Evolutionary conservation across 768 basidiomycete genomes (phyloP), one percentile per base, ranked within the genome.

Genomic region (Leccinum uliginosum): DNA sequence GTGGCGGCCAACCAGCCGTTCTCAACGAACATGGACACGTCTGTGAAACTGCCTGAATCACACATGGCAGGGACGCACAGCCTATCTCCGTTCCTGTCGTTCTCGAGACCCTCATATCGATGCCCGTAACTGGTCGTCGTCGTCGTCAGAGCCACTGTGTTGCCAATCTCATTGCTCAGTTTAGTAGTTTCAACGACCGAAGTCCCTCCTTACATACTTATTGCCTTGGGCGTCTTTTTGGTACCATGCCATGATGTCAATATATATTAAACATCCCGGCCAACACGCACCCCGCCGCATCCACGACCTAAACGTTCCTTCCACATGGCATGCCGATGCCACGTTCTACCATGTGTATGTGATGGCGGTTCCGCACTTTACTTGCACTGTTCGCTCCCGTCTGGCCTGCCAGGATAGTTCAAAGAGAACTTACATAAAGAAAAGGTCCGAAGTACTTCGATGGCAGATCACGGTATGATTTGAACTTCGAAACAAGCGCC

Each of bases 61-160:
- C 57, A 46, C 57, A 59, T 21, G 57, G 55, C 17, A 34, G 43
- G 7, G 58, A 26, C 46, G 30, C 46, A 59, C 58, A 59, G 58
- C 58, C 19, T 52, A 21, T 38, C 24, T 21, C 30, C 19, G 3
- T 53, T 47, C 26, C 45, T 9, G 56, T 51, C 44, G 1, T 46
- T 27, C 40, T 50, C 32, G 30, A 51, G 35, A 26, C 10, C 3
- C 19, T 38, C 21, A 32, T 32, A 32, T 19, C 21, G 3, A 23
- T 44, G 43, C 44, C 21, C 11, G 21, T 14, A 44, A 8, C 40
- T 19, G 5, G 44, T 19, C 6, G 44, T 45, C 7, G 44, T 45
- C 23, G 7, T 14, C 21, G 23, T 23, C 10, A 12, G 21, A 17
- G 26, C 38, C 12, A 44, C 29, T 30, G 29, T 26, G 8, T 9